Evolutionary conservation across 352 stramenopile species (phyloP).

Genomic region (Pythium plurisporium): DNA sequence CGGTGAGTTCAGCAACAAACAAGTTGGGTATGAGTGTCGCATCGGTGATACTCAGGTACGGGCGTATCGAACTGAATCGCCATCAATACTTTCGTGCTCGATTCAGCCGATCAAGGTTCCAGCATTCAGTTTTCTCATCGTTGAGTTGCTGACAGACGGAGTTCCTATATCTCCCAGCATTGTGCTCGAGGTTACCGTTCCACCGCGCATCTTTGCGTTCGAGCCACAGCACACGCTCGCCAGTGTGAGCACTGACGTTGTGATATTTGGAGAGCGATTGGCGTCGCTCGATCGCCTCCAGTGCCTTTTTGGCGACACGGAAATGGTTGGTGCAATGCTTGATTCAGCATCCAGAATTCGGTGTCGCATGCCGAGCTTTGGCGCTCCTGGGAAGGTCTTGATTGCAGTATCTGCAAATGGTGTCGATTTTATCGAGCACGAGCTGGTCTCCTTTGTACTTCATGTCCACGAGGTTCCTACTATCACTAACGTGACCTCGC

Average conservation of each 20-base stretch:
- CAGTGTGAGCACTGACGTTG: background rate
- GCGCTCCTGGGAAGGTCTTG: constrained; percentile 1
- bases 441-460: background rate
- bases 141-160: constrained; percentile 21
- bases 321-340: constrained; percentile 10
- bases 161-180: constrained; percentile 10
- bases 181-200: constrained; percentile 5
- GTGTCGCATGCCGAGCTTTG: constrained; percentile 7
- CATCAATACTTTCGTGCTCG: constrained; percentile 1
- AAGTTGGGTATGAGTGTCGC: constrained; percentile 6
- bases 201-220: background rate
- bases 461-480: constrained; percentile 4
- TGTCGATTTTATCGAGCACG: constrained; percentile 9
- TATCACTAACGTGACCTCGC: background rate
- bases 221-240: constrained; percentile 5
- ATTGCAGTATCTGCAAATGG: constrained; percentile 21
- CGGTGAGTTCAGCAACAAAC: constrained; percentile 8
- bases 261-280: constrained; percentile 21
- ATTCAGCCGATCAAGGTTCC: constrained; percentile 4
- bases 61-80: background rate
- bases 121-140: constrained; percentile 2
- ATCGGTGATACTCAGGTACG: constrained; percentile 9
- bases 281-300: constrained; percentile 2
- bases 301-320: constrained; percentile 21
- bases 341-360: constrained; percentile 9